Evolutionary conservation across 306 rosid genomes (phyloP), one percentile per base, ranked within the genome.

Genomic region (Cucurbita maxima): DNA sequence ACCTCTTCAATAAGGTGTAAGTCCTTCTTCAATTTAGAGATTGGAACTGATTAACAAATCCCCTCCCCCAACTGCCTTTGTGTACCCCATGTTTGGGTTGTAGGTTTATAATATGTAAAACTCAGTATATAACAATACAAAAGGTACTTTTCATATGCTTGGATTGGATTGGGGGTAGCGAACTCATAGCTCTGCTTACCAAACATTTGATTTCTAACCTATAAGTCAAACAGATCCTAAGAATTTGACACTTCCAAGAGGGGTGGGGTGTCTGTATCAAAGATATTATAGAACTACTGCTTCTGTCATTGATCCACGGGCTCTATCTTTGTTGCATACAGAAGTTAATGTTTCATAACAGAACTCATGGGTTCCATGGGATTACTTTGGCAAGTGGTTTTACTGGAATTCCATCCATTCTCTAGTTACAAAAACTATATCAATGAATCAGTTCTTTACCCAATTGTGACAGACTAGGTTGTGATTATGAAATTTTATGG

Each of bases 1-100:
- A 91, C 85, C 97, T 89, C 91, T 91, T 91, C 90, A 86, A 59
- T 71, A 89, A 91, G 75, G 97, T 91, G 96, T 92, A 89, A 91
- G 97, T 89, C 76, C 78, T 77, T 81, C 90, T 82, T 73, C 63
- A 59, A 34, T 59, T 59, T 57, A 22, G 61, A 22, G 61, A 20
- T 22, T 57, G 61, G 16, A 57, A 57, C 5, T 57, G 1, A 18
- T 64, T 16, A 18, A 8, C 48, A 22, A 36, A 66, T 22, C 8
- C 8, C 71, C 34, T 57, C 8, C 19, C 43, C 43, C 4, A 59
- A 13, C 40, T 30, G 34, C 34, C 34, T 12, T 22, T 25, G 37
- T 57, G 62, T 20, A 57, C 5, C 13, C 30, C 6, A 4, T 22
- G 62, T 55, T 1, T 3, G 5, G 34, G 25, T 55, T 19, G 12